phyloP scores from a whole-genome alignment of 495 filamentous ascomycete genomes.

The Penicillium nucicola region DNA sequence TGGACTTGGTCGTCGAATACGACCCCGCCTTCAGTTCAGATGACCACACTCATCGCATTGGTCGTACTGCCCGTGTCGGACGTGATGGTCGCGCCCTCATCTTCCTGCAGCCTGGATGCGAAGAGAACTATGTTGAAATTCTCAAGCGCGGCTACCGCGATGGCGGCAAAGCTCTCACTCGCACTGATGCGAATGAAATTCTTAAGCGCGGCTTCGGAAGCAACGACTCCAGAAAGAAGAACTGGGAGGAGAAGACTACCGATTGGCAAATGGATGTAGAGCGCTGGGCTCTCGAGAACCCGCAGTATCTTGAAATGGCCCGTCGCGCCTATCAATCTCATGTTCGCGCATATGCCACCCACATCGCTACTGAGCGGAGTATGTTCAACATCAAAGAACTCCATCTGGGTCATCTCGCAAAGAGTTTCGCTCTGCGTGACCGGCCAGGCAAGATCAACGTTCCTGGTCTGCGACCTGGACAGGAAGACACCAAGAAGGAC shows the following conservation, averaged over 20 bases:
- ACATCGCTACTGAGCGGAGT: constrained; percentile 73
- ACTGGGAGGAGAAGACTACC: constrained; percentile 69
- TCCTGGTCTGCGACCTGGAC: constrained; percentile 51
- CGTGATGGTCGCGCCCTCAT: constrained; percentile 82
- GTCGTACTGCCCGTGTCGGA: constrained; percentile 90
- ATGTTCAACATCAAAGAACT: constrained; percentile 87
- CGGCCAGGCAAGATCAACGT: constrained; percentile 82
- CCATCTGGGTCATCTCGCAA: constrained; percentile 91
- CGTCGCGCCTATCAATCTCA: constrained; percentile 85
- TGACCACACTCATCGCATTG: constrained; percentile 91
- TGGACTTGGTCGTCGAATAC: constrained; percentile 92
- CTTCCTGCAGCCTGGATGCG: constrained; percentile 84
- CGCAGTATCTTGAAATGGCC: constrained; percentile 64
- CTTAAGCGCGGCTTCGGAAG: constrained; percentile 58
- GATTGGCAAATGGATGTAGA: constrained; percentile 76
- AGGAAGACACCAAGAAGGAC: constrained; percentile 45
- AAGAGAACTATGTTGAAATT: constrained; percentile 83
- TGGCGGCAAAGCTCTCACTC: constrained; percentile 49
- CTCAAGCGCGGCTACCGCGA: constrained; percentile 60
- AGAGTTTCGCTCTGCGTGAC: constrained; percentile 86
- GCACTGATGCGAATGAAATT: constrained; percentile 57
- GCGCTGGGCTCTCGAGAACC: constrained; percentile 63
- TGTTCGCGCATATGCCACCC: constrained; percentile 91
- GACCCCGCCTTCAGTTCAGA: constrained; percentile 87
- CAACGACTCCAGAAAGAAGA: constrained; percentile 37